Evolutionary conservation across 495 filamentous ascomycete genomes (phyloP), one percentile per base, ranked within the genome.

Genomic region (Penicillium paxilli): DNA sequence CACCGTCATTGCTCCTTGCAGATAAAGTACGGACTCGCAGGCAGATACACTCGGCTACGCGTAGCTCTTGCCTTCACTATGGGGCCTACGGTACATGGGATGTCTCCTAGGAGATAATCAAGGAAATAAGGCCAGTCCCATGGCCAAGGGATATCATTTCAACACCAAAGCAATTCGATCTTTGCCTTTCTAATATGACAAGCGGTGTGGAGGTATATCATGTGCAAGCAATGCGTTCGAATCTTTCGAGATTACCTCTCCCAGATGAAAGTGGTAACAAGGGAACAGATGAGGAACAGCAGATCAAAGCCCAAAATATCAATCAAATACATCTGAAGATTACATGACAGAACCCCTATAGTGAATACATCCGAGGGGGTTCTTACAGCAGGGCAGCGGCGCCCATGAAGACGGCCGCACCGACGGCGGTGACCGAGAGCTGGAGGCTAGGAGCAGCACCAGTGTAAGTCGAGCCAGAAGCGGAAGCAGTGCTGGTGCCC

Each of bases 351-450:
- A 35, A 6, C n/a, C 47, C 5, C 25, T 19, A n/a, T n/a, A 37
- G 14, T 28, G 5, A 20, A 7, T 24, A 35, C n/a, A 17, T 14
- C 2, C 3, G 12, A 35, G 32, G n/a, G n/a, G n/a, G 16, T 41
- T 35, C 49, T 68, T 59, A 76, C 47, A 76, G 62, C 17, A 70
- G 60, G 22, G 71, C 72, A 9, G 72, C 72, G 41, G 70, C 68
- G 5, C 71, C 72, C 21, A 71, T 49, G 48, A 75, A 75, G 14
- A 76, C 55, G 19, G 68, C 71, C 28, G 72, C 72, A 46, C 60
- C 69, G 54, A 76, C 62, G 9, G 68, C 64, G 22, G 69, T 70
- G 41, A 64, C 64, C 30, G 68, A 68, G 47, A 73, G 55, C 48
- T 74, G 64, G n/a, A 59, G 60, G 45, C 66, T 62, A 2, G 47